Base-by-base conservation (phyloP, 2,329 filamentous ascomycete species). In the Plenodomus tracheiphilus region DNA sequence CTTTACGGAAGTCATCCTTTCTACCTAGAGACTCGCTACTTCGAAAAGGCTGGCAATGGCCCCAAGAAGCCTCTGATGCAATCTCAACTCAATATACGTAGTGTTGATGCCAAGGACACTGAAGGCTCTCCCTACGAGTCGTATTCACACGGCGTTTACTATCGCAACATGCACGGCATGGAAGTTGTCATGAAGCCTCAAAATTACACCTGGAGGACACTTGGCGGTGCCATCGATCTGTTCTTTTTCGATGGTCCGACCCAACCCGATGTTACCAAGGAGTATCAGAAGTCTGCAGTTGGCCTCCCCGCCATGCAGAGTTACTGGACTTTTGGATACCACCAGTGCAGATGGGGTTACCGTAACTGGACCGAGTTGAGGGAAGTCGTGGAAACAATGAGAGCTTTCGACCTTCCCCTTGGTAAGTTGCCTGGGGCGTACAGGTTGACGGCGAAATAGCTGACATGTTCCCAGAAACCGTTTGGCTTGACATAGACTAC, bases 291-390 rank as follows among this genome's bases (percentile, higher is more conserved):
- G 47, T 85, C 81, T 44, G 81, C 85, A 1, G 77, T 86, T 43
- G 89, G 89, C 0, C 74, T 89, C 4, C 89, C 89, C 1, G 85
- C 85, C 0, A 85, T 93, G 83, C 87, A 92, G 65, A 85, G 56
- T 15, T 94, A 94, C 74, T 93, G 84, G 79, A 84, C 86, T 0
- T 84, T 95, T 51, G 91, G 91, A 0, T 93, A 81, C 66, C 90
- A 95, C 57, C 89, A 95, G 67, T 93, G 89, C 61, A 81, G 88
- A 50, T 94, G 89, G 85, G 90, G 89, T 1, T 94, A 94, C 67
- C 75, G 80, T 34, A 90, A 89, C 61, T 91, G 87, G 84, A 81
- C 82, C 1, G 78, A 83, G 21, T 65, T 90, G 2, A 80, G 86
- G 54, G 81, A 81, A 13, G 77, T 83, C 10, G 75, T 82, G 25